These are phyloP conservation scores for Wickerhamiella australiensis DNA, from an alignment of 805 yeast genomes.

Conservation along the genomic window DNA sequence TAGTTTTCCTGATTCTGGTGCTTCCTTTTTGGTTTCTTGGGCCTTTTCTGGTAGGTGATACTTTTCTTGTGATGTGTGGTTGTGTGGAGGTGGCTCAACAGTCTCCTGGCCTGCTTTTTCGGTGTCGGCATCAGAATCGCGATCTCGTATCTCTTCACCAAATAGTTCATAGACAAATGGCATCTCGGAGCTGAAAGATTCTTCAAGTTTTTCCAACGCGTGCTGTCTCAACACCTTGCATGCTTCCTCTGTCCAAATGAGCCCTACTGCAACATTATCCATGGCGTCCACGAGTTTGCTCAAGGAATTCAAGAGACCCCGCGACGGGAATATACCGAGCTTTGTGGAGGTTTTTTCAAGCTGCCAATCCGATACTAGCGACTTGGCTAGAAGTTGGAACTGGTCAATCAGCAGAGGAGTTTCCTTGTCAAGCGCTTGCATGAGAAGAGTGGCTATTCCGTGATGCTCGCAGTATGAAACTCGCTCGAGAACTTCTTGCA, in stretches of 20 bases:
- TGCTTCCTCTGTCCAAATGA: slow-evolving; percentile 1
- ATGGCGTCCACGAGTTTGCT: background rate
- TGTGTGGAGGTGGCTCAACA: too few species aligned
- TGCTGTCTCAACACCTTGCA: background rate
- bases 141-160: background rate
- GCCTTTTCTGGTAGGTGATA: background rate
- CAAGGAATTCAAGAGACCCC: slow-evolving; percentile 1
- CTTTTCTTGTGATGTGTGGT: too few species aligned
- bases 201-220: background rate
- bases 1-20: too few species aligned
- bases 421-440: background rate
- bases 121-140: too few species aligned
- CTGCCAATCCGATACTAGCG: background rate
- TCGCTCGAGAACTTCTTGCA: background rate
- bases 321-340: background rate
- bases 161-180: background rate
- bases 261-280: slow-evolving; percentile 1
- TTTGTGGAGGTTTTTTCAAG: background rate
- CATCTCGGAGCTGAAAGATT: background rate
- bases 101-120: too few species aligned
- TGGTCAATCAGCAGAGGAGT: background rate
- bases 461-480: background rate
- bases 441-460: background rate
- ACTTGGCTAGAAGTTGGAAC: background rate
- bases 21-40: too few species aligned